Evolutionary conservation across 495 filamentous ascomycete species (phyloP), one percentile per base, ranked within the genome.

Genomic region (Penicillium angulare): DNA sequence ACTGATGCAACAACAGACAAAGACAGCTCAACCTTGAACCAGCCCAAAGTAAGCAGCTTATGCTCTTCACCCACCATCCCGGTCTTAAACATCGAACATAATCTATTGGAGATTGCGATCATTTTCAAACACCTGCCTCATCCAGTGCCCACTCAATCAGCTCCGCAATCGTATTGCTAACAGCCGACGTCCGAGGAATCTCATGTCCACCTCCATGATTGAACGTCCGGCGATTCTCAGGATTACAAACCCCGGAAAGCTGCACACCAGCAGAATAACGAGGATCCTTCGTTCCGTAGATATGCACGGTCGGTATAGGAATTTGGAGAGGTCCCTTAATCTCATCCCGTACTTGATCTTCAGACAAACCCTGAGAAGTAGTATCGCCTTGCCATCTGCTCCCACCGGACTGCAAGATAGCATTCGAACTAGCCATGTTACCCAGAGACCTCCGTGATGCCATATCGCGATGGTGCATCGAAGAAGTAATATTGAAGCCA

Each of bases 261-360:
- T 86, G 82, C 34, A 82, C 49, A 12, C 77, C 74, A 3, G 78
- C 60, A 2, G 77, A 71, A 60, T 75, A 84, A 34, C 79, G 51
- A 5, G 82, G 81, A 61, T 86, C 83, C 42, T 79, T 80, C 3
- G 51, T 60, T 0, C 84, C 83, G 50, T 80, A 84, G 13, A 86
- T 64, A 63, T 86, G 82, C 40, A 81, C 79, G 7, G 84, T 86
- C 0, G 84, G 84, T 16, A 87, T 77, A 15, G 59, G 43, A 43
- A 87, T 79, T 13, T 55, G 46, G 5, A 74, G 71, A 3, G 78
- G 67, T 7, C 64, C 44, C 0, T 45, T 49, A 24, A 77, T 67
- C 52, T 72, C 65, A 15, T 40, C 23, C 8, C 76, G 74, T 35
- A 81, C 60, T 41, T 86, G 76, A 5, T 82, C 64, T 18, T 79